Conservation (phyloP, 2,329 filamentous ascomycete species). For the Neonectria magnoliae region DNA sequence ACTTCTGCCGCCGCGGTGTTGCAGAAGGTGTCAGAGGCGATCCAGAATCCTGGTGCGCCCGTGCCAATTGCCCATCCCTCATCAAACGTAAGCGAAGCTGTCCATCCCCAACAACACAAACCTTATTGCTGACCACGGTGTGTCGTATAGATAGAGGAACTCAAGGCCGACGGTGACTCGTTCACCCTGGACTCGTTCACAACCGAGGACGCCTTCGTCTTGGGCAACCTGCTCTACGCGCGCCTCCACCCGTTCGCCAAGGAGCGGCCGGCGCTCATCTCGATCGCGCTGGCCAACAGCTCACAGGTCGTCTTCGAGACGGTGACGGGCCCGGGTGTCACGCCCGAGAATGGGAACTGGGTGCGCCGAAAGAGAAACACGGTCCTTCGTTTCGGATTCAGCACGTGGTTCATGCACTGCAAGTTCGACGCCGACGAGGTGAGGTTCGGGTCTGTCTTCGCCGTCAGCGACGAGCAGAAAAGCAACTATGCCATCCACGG, state of each 20-base stretch:
- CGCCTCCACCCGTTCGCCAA: slow-evolving; percentile 64
- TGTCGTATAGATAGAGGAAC: slow-evolving; percentile 37
- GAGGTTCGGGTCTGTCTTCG: slow-evolving; percentile 72
- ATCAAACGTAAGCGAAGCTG: slow-evolving; percentile 30
- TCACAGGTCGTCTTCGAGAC: slow-evolving; percentile 75
- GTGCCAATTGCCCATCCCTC: slow-evolving; percentile 31
- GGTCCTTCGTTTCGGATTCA: slow-evolving; percentile 75
- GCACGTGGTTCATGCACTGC: slow-evolving; percentile 76
- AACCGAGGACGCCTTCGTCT: slow-evolving; percentile 69
- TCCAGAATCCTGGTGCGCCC: slow-evolving; percentile 23
- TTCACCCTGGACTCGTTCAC: slow-evolving; percentile 66
- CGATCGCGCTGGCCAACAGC: slow-evolving; percentile 69
- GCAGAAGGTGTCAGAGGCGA: slow-evolving; percentile 35
- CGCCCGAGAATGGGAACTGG: slow-evolving; percentile 78
- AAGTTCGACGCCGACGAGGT: slow-evolving; percentile 73
- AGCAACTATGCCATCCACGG: slow-evolving; percentile 80
- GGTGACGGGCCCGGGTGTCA: slow-evolving; percentile 71
- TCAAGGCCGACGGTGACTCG: slow-evolving; percentile 52
- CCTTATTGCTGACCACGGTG: slow-evolving; percentile 10
- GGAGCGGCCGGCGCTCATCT: slow-evolving; percentile 64
- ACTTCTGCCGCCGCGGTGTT: slow-evolving; percentile 24
- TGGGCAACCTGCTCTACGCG: slow-evolving; percentile 71
- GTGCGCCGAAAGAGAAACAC: slow-evolving; percentile 76
- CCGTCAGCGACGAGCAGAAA: slow-evolving; percentile 64
- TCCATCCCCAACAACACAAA: not conserved